These are phyloP conservation scores for Microcyclosporella mali DNA, from an alignment of 2,329 filamentous ascomycete genomes.

Conservation along the genomic window DNA sequence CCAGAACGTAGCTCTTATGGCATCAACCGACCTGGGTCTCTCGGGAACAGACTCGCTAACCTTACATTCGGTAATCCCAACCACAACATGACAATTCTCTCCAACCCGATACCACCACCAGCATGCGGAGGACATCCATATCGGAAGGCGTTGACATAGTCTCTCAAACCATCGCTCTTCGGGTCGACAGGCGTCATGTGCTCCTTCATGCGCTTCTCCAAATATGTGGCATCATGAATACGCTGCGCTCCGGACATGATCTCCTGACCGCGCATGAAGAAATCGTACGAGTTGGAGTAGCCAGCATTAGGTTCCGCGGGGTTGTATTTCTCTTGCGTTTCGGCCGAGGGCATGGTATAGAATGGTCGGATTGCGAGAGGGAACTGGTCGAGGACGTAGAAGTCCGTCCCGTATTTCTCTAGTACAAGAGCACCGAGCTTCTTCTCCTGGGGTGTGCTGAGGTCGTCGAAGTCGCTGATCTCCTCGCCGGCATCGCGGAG, in stretches of 20 bases:
- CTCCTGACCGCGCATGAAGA: slow-evolving; percentile 66
- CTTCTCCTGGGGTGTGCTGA: slow-evolving; percentile 75
- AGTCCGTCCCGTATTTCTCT: slow-evolving; percentile 87
- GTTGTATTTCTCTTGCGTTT: slow-evolving; percentile 46
- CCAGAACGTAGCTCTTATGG: too few relatives aligned
- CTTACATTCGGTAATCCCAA: slow-evolving; percentile 59
- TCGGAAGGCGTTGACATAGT: slow-evolving; percentile 59
- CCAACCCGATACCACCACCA: slow-evolving; percentile 59
- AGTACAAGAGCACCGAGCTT: slow-evolving; percentile 81
- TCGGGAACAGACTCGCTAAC: slow-evolving; percentile 56
- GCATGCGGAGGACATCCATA: slow-evolving; percentile 60
- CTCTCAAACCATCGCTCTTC: slow-evolving; percentile 52
- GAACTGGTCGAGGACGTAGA: slow-evolving; percentile 96
- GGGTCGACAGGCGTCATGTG: slow-evolving; percentile 54
- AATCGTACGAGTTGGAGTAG: slow-evolving; percentile 59
- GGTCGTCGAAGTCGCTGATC: slow-evolving; percentile 70
- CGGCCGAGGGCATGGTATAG: slow-evolving; percentile 76
- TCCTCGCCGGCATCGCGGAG: slow-evolving; percentile 71
- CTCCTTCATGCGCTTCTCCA: slow-evolving; percentile 52
- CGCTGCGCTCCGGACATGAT: slow-evolving; percentile 63
- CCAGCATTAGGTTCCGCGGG: slow-evolving; percentile 46
- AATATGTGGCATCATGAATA: slow-evolving; percentile 55
- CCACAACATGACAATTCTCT: slow-evolving; percentile 63
- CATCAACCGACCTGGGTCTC: slow-evolving; percentile 53
- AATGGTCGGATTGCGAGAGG: slow-evolving; percentile 82